Evolutionary conservation across 2,329 filamentous ascomycete species (phyloP).

Genomic region (Paraconiothyrium brasiliense): DNA sequence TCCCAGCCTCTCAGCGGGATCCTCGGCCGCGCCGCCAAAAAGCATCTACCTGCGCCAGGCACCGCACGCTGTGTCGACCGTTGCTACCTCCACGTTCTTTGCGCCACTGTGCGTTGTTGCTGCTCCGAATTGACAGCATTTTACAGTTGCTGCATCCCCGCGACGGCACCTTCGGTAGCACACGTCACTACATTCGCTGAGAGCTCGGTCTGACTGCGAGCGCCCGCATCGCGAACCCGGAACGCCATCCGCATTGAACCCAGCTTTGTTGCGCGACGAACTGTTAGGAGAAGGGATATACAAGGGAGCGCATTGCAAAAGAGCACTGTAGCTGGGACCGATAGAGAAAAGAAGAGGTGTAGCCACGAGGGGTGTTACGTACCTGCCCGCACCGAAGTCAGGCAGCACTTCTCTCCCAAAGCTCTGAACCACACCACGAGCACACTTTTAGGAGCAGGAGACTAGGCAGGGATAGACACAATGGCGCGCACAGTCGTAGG

Average conservation of each 20-base stretch:
- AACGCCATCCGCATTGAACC: neutral
- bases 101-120: neutral
- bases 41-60: neutral
- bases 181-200: constrained; percentile 10
- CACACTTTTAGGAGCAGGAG: neutral
- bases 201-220: neutral
- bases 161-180: neutral
- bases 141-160: neutral
- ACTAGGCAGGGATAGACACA: constrained; percentile 15
- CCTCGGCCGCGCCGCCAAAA: constrained; percentile 8
- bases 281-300: neutral
- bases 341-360: neutral
- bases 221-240: neutral
- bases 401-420: neutral
- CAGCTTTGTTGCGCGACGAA: constrained; percentile 1
- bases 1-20: constrained; percentile 14
- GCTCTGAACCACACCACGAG: neutral
- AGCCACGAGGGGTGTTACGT: neutral
- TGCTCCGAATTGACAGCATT: neutral
- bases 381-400: neutral
- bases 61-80: neutral
- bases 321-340: neutral
- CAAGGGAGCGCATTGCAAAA: neutral
- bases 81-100: constrained; percentile 1
- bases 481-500: constrained; percentile 53